phyloP scores from a whole-genome alignment of 805 yeast genomes.

The Huiozyma naganishii region DNA sequence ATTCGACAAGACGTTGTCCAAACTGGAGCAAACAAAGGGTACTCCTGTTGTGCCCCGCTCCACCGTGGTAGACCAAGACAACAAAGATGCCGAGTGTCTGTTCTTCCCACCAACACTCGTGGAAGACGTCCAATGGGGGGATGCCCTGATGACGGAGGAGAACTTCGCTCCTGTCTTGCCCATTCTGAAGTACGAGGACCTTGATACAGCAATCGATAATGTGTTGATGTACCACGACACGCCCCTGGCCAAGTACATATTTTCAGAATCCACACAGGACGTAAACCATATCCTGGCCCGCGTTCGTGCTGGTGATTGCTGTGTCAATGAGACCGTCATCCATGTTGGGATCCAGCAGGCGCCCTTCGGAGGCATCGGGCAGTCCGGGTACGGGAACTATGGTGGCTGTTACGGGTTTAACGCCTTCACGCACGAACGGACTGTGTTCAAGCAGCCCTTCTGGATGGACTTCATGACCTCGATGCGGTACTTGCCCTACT shows the following conservation, averaged over 20 bases:
- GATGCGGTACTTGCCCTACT: conserved; percentile 60
- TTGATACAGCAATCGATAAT: conserved; percentile 34
- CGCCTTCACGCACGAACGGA: conserved; percentile 68
- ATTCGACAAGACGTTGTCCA: conserved; percentile 35
- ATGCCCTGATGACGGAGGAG: conserved; percentile 64
- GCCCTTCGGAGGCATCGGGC: conserved; percentile 90
- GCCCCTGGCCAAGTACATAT: conserved; percentile 74
- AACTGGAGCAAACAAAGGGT: conserved; percentile 44
- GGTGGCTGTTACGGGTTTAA: conserved; percentile 65
- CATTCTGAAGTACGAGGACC: conserved; percentile 40
- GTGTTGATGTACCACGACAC: conserved; percentile 48
- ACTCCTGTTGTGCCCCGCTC: conserved; percentile 2
- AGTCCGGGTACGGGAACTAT: conserved; percentile 72
- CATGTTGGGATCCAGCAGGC: conserved; percentile 58
- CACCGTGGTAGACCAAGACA: conserved; percentile 28
- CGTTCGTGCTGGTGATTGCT: conserved; percentile 62
- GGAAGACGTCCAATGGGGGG: conserved; percentile 51
- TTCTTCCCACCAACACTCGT: conserved; percentile 65
- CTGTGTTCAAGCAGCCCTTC: conserved; percentile 51
- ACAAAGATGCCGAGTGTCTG: conserved; percentile 13
- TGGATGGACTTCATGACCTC: conserved; percentile 50
- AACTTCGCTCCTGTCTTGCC: conserved; percentile 84
- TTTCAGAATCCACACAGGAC: conserved; percentile 38
- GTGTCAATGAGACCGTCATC: conserved; percentile 59
- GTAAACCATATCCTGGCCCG: conserved; percentile 37